Evolutionary conservation across 192 early-diverging fungal genomes (phyloP).

Genomic region (Neocallimastix lanati): DNA sequence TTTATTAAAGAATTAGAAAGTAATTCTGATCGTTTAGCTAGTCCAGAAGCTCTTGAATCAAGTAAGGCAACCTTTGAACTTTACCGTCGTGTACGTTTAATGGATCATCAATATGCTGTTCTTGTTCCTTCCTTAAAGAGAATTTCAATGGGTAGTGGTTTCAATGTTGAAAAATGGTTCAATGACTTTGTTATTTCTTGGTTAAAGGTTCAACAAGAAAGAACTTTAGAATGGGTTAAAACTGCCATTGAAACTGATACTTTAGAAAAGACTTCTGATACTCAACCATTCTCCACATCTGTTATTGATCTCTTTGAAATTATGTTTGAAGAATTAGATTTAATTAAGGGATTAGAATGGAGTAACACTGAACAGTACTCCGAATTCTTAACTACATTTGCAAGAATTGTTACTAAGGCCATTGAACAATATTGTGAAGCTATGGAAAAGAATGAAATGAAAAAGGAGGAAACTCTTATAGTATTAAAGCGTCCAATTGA

Average conservation of each 20-base stretch:
- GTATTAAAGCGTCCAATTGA: background rate
- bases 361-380: slow-evolving; percentile 35
- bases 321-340: slow-evolving; percentile 51
- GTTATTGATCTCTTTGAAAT: slow-evolving; percentile 63
- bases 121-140: slow-evolving; percentile 15
- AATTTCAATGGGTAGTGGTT: slow-evolving; percentile 18
- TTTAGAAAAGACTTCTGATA: slow-evolving; percentile 14
- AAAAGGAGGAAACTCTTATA: background rate
- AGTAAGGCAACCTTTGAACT: slow-evolving; percentile 20
- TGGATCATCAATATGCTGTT: slow-evolving; percentile 20
- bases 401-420: slow-evolving; percentile 19
- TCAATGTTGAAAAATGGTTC: slow-evolving; percentile 58
- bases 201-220: slow-evolving; percentile 34
- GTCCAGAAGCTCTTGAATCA: slow-evolving; percentile 18
- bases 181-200: slow-evolving; percentile 43
- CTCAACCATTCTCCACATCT: slow-evolving; percentile 46
- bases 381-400: slow-evolving; percentile 21
- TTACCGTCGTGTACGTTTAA: slow-evolving; percentile 16
- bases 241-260: slow-evolving; percentile 41
- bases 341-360: slow-evolving; percentile 47
- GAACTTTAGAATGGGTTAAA: slow-evolving; percentile 52
- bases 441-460: slow-evolving; percentile 24
- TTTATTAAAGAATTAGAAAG: slow-evolving; percentile 23
- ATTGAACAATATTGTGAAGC: slow-evolving; percentile 39
- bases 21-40: slow-evolving; percentile 12